Conservation (phyloP, 306 rosid species). For the Nissolia schottii region DNA sequence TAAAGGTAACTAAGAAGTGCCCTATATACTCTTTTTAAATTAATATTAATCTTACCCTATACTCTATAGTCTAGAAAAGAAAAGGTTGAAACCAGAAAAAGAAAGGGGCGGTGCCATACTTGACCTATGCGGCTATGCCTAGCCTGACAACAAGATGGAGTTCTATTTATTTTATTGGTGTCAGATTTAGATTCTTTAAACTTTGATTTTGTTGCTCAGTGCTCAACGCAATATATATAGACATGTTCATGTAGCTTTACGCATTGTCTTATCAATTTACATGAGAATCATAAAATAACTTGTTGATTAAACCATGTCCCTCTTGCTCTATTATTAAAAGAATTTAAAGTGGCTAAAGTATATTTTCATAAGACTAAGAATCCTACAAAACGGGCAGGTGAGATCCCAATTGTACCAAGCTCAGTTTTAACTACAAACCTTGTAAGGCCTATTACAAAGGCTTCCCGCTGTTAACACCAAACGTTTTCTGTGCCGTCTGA, state of each 20-base stretch:
- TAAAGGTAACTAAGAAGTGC: background rate
- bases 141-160: background rate
- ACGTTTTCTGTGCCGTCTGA: no score
- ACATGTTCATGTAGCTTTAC: no score
- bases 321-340: background rate
- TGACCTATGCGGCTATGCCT: background rate
- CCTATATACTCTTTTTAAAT: background rate
- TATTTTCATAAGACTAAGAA: background rate
- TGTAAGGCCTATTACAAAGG: background rate
- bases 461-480: background rate
- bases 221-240: background rate
- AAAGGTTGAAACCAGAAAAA: background rate
- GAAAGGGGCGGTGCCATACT: background rate
- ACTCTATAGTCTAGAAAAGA: background rate
- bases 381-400: background rate
- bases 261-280: background rate
- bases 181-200: background rate
- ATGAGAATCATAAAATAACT: background rate
- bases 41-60: no score
- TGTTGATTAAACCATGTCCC: background rate
- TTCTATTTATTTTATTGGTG: background rate
- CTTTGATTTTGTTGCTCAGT: background rate
- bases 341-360: background rate
- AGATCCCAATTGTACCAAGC: no score
- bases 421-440: background rate